Evolutionary conservation across 306 rosid species (phyloP).

Genomic region (Prunus mira): DNA sequence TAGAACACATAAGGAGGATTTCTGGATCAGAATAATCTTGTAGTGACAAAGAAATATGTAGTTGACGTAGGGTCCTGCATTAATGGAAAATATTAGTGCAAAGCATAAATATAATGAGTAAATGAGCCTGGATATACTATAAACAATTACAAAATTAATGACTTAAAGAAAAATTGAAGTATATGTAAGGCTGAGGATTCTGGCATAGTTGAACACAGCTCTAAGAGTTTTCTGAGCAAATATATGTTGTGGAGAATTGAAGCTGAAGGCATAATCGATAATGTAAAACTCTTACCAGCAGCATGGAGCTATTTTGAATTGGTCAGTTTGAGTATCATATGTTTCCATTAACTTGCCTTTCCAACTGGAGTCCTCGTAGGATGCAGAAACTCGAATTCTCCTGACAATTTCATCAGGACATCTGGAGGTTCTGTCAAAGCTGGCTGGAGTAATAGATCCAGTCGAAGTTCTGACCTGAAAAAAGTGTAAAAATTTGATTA

Average conservation of each 20-base stretch:
- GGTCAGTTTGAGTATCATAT: conserved; percentile 63
- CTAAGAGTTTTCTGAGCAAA: not conserved
- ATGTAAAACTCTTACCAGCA: conserved; percentile 53
- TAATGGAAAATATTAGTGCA: conserved; percentile 3
- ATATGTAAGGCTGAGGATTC: not conserved
- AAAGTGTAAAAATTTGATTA: not conserved
- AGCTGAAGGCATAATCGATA: not conserved
- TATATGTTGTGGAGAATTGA: not conserved
- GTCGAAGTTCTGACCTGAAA: conserved; percentile 64
- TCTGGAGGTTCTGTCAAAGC: conserved; percentile 66
- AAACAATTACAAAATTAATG: not conserved
- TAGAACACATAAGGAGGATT: conserved; percentile 67
- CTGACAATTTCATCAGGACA: conserved; percentile 81
- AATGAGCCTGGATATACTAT: not conserved
- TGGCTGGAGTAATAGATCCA: conserved; percentile 61
- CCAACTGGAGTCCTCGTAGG: conserved; percentile 60
- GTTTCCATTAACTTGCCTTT: conserved; percentile 72
- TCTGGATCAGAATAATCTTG: conserved; percentile 54
- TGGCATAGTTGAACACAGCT: not conserved
- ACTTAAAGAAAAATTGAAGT: too few relatives aligned
- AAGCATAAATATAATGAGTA: conserved; percentile 15
- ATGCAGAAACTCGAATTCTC: conserved; percentile 64
- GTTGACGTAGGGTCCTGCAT: conserved; percentile 50
- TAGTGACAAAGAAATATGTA: conserved; percentile 33
- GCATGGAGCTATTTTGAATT: conserved; percentile 67